Conservation (phyloP, 2,329 filamentous ascomycete species). For the Metarhizium anisopliae region DNA sequence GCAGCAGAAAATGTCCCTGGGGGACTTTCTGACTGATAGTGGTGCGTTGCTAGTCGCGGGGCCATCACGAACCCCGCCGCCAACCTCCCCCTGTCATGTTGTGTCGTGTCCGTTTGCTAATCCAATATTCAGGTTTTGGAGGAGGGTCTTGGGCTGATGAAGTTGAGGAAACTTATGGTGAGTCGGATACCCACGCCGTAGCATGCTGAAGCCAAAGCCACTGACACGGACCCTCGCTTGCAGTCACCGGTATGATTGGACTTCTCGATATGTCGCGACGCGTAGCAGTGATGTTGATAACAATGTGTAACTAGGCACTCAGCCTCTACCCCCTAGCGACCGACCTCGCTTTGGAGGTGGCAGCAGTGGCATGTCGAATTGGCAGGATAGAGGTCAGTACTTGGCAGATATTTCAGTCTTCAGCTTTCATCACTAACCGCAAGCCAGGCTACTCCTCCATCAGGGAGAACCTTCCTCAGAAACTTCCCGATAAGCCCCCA, state of each 20-base stretch:
- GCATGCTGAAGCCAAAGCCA: neutral
- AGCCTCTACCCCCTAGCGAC: conserved; percentile 44
- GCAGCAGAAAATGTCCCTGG: conserved; percentile 93
- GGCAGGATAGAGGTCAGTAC: conserved; percentile 35
- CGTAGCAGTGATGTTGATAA: neutral
- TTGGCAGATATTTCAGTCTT: neutral
- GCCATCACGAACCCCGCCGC: conserved; percentile 14
- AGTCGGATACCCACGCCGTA: conserved; percentile 27
- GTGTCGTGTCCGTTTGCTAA: neutral
- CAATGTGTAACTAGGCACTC: conserved; percentile 35
- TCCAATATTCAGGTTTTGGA: conserved; percentile 33
- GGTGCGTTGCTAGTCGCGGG: conserved; percentile 48
- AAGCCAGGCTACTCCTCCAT: conserved; percentile 42
- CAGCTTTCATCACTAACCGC: conserved; percentile 11
- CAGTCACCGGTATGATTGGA: conserved; percentile 26
- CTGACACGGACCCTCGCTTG: conserved; percentile 15
- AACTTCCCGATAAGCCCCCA: conserved; percentile 80
- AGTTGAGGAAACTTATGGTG: conserved; percentile 84
- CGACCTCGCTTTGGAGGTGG: conserved; percentile 27
- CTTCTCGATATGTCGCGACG: neutral
- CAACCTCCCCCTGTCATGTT: neutral
- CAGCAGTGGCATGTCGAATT: conserved; percentile 24
- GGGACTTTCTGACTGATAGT: conserved; percentile 88
- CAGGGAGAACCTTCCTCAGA: conserved; percentile 65
- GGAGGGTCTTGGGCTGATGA: conserved; percentile 95